Conservation (phyloP, 306 rosid species). For the Glycine soja region DNA sequence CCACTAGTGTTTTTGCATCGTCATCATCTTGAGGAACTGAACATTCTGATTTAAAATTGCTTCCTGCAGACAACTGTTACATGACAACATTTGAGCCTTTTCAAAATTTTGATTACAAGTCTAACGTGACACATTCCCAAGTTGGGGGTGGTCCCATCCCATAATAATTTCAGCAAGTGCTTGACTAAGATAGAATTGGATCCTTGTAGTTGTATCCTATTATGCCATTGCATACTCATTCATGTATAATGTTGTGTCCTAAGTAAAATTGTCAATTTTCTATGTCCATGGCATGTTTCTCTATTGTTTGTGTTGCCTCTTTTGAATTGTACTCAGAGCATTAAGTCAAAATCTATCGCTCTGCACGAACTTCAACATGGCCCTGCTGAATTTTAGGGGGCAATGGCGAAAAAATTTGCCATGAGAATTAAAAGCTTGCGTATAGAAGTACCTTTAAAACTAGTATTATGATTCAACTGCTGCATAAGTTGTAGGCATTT, state of each 20-base stretch:
- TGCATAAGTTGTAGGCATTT: background rate
- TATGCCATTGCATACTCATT: slow-evolving; percentile 10
- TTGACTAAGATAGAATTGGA: background rate
- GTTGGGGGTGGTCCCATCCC: background rate
- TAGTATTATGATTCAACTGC: slow-evolving; percentile 4
- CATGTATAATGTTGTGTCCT: background rate
- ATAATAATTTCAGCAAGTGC: slow-evolving; percentile 16
- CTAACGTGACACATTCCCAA: slow-evolving; percentile 24
- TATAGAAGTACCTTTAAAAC: slow-evolving; percentile 14
- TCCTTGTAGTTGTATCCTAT: slow-evolving; percentile 11
- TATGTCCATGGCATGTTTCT: background rate
- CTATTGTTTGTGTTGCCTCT: slow-evolving; percentile 27
- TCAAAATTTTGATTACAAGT: slow-evolving; percentile 33
- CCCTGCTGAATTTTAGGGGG: slow-evolving; percentile 37
- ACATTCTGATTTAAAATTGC: slow-evolving; percentile 39
- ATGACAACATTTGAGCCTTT: slow-evolving; percentile 47
- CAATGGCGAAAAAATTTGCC: background rate
- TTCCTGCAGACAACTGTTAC: slow-evolving; percentile 37
- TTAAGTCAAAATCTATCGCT: slow-evolving; percentile 7
- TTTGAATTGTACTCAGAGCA: background rate
- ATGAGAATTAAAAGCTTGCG: background rate
- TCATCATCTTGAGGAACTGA: slow-evolving; percentile 24
- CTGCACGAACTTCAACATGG: slow-evolving; percentile 21
- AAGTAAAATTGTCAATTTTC: slow-evolving; percentile 8
- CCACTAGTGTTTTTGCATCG: slow-evolving; percentile 1